Conservation (phyloP, 129 eudicot genomes). For the Helianthus tuberosus region DNA sequence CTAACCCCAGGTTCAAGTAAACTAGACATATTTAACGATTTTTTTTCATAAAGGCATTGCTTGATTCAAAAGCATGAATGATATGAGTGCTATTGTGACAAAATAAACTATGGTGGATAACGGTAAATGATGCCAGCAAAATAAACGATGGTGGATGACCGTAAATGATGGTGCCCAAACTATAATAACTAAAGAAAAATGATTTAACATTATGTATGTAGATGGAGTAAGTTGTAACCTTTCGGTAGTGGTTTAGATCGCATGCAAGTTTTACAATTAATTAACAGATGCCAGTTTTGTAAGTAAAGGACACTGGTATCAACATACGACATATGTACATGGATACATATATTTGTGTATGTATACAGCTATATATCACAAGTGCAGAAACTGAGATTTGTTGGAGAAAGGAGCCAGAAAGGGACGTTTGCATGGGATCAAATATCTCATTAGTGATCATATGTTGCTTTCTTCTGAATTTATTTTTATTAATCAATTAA, state of each 20-base stretch:
- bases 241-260: too few relatives aligned
- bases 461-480: conserved; percentile 55
- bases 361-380: conserved; percentile 15
- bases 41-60: neutral
- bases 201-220: too few relatives aligned
- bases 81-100: neutral
- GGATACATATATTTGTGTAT: conserved; percentile 16
- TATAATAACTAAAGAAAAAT: too few relatives aligned
- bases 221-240: too few relatives aligned
- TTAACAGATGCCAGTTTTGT: conserved; percentile 19
- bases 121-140: neutral
- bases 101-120: neutral
- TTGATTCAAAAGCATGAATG: neutral
- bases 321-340: conserved; percentile 21
- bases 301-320: conserved; percentile 17
- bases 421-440: conserved; percentile 77
- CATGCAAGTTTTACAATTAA: neutral
- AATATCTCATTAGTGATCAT: conserved; percentile 43
- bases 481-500: conserved; percentile 20
- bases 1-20: neutral
- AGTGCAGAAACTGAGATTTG: conserved; percentile 39
- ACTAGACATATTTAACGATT: neutral
- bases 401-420: conserved; percentile 68
- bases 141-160: neutral
- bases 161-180: too few relatives aligned